Base-by-base conservation (phyloP, 805 yeast species). In the Teunomyces panamensis region DNA sequence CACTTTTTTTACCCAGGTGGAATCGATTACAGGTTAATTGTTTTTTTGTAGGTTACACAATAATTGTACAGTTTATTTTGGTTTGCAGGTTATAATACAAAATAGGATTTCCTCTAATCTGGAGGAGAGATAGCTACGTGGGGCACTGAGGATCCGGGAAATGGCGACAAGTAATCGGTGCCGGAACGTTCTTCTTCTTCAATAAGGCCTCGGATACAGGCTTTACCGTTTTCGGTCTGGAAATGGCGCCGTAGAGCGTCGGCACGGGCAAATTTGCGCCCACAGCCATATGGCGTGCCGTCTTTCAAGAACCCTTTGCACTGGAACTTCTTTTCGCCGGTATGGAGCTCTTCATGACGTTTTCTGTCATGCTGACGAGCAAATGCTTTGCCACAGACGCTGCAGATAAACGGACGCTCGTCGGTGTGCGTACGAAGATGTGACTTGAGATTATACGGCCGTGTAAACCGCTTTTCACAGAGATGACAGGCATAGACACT, bases 381-480 rank as follows among this genome's bases (percentile, higher is more conserved):
- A 59, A 87, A 87, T 0, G 91, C 87, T 62, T 87, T 87, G 4
- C 89, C 89, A 67, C 95, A 87, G 3, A 79, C 74, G 10, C 77
- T 71, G 65, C 96, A 87, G 6, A 80, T 73, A 58, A 80, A 87
- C 5, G 94, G 95, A 45, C 90, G 69, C 59, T 87, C 95, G 60
- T 86, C 86, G 0, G 95, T 87, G 63, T 88, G 99, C 0, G 98
- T 92, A 49, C 97, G 74, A 60, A 87, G 71, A 67, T 92, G 99
- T 0, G 96, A 88, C 56, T 92, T 89, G 55, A 92, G 73, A 62
- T 94, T 94, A 65, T 94, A 94, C 0, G 97, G 96, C 47, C 98
- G 71, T 1, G 98, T 92, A 63, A 92, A 92, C 43, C 84, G 72
- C 66, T 89, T 90, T 35, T 83, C 90, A 67, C 99, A 92, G 37